Evolutionary conservation across 1,284 basidiomycete species (phyloP), one percentile per base, ranked within the genome.

Genomic region (Trametes pubescens): DNA sequence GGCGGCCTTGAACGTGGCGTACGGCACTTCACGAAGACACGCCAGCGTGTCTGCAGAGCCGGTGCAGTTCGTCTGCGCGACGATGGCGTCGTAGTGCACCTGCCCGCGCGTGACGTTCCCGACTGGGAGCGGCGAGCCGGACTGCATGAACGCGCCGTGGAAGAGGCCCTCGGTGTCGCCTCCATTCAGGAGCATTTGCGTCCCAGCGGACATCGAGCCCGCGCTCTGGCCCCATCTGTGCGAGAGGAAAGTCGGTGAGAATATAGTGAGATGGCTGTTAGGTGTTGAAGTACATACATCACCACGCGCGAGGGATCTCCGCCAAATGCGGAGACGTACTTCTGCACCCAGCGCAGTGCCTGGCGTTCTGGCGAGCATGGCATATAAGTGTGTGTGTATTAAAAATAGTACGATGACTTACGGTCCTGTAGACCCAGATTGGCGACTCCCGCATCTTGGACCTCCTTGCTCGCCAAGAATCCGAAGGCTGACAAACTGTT

Each of bases 271-370:
- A n/a, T 43, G 34, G 48, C 26, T 6, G 51, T 48, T n/a, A 40
- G 21, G 70, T 32, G 29, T 32, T 32, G 3, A 32, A 32, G 29
- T 32, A 32, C 81, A 56, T 73, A 86, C 86, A 87, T 81, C 2
- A 84, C 86, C 4, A 88, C 86, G 70, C 82, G 82, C 2, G 77
- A 74, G 16, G 84, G 83, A 70, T 91, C 84, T 8, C 90, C 90
- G 1, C 89, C 88, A 62, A 92, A 91, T 0, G 76, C 75, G 14
- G 74, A 65, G 48, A 92, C 88, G 69, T 91, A 88, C 69, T 86
- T 80, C 65, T 89, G 84, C 0, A 91, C 76, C 72, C 72, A 74
- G 5, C 62, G 66, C 32, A 74, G 64, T 2, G 72, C 70, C 18
- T 67, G 69, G 4, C 72, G 72, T 64, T 74, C 72, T 71, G 46